Conservation (phyloP, 2,329 filamentous ascomycete species). For the Pseudocercospora musae region DNA sequence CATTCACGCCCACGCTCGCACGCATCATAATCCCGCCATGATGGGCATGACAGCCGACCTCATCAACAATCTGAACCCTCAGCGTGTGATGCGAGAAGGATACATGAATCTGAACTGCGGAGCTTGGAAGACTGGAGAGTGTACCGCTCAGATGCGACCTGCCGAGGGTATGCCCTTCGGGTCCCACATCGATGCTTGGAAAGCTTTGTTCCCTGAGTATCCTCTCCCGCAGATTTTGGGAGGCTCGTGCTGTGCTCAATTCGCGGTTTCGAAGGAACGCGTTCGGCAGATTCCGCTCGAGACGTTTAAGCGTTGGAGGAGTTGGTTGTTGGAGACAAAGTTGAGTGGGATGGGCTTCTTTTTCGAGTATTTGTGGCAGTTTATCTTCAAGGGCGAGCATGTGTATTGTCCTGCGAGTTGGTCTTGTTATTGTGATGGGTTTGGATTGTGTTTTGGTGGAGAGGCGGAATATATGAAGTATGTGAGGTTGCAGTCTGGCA, state of each 20-base stretch:
- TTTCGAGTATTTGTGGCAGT: constrained; percentile 64
- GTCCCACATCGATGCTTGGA: not conserved
- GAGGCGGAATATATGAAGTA: not conserved
- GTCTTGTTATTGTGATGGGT: constrained; percentile 5
- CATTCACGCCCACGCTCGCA: constrained; percentile 3
- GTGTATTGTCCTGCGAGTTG: not conserved
- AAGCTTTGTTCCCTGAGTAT: constrained; percentile 3
- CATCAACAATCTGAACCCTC: not conserved
- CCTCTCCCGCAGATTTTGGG: constrained; percentile 2
- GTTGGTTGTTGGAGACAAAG: constrained; percentile 59
- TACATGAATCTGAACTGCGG: constrained; percentile 7
- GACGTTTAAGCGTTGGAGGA: constrained; percentile 56
- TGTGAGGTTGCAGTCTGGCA: not conserved
- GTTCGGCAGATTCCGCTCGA: constrained; percentile 48
- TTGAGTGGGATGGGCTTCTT: constrained; percentile 60
- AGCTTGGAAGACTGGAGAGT: not conserved
- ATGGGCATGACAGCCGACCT: not conserved
- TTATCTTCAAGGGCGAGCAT: constrained; percentile 6
- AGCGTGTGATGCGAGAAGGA: not conserved
- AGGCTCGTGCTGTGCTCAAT: constrained; percentile 50
- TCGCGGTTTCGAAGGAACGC: constrained; percentile 56
- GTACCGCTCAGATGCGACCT: constrained; percentile 3
- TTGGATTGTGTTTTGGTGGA: constrained; percentile 1
- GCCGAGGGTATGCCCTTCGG: constrained; percentile 1
- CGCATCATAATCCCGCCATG: constrained; percentile 3